Conservation (phyloP, 108 stramenopile genomes). For the Schizochytrium sp. region DNA sequence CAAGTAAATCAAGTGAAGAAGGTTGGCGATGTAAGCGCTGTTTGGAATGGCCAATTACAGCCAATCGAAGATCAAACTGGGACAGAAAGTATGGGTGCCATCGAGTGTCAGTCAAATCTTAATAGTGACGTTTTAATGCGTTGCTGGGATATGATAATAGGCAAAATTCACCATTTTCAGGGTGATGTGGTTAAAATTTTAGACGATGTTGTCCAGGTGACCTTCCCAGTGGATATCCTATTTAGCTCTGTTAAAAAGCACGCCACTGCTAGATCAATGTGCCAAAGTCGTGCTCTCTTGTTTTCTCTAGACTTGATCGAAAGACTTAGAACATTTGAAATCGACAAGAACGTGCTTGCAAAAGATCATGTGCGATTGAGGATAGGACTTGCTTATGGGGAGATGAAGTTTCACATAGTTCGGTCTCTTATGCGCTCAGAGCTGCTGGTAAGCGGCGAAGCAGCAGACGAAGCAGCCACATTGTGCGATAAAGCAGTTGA, state of each 20-base stretch:
- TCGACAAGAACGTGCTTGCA: background rate
- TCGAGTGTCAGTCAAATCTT: too few relatives aligned
- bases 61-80: too few relatives aligned
- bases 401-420: background rate
- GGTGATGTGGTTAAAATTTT: too few relatives aligned
- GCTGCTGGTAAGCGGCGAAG: background rate
- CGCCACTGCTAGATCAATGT: background rate
- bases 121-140: too few relatives aligned
- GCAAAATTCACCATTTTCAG: too few relatives aligned
- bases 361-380: background rate
- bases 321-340: conserved; percentile 1
- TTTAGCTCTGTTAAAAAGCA: background rate
- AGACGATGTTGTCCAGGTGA: background rate
- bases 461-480: background rate
- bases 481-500: background rate
- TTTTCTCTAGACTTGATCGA: background rate
- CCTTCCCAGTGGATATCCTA: background rate
- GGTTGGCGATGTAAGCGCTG: too few relatives aligned
- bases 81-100: too few relatives aligned
- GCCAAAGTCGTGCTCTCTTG: background rate
- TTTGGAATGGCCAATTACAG: too few relatives aligned
- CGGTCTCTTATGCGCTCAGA: background rate
- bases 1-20: too few relatives aligned
- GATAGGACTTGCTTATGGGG: conserved; percentile 10
- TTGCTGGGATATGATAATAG: too few relatives aligned